These are phyloP conservation scores for Trichaptum fuscoviolaceum DNA, from an alignment of 768 basidiomycete genomes.

Conservation along the genomic window DNA sequence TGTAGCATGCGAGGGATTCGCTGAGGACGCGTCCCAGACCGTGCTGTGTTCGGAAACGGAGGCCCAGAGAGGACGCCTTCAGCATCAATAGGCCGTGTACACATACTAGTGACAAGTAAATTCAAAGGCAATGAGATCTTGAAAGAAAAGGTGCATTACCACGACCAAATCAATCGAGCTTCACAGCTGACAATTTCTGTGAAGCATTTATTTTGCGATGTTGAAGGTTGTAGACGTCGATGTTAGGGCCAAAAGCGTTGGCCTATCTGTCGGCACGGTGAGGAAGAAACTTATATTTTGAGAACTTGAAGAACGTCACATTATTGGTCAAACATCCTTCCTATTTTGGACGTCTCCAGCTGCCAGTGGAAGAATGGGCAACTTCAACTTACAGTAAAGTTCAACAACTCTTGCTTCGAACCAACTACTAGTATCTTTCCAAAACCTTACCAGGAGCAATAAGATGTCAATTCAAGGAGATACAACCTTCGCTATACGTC, in stretches of 20 bases:
- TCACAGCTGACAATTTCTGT: neutral
- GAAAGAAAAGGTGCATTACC: neutral
- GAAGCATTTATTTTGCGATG: neutral
- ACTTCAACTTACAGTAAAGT: too few species aligned
- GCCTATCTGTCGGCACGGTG: neutral
- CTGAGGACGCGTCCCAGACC: slow-evolving; percentile 25
- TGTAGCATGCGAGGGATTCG: slow-evolving; percentile 26
- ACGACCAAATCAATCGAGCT: neutral
- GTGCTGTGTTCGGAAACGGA: slow-evolving; percentile 37
- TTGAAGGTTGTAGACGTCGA: neutral
- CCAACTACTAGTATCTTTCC: too few species aligned
- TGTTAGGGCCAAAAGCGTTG: neutral
- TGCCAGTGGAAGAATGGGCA: too few species aligned
- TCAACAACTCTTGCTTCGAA: too few species aligned
- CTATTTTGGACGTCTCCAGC: neutral
- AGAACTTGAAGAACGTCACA: neutral
- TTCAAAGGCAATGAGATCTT: neutral
- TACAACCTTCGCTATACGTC: too few species aligned
- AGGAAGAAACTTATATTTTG: neutral
- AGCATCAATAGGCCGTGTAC: slow-evolving; percentile 73
- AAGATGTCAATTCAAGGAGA: too few species aligned
- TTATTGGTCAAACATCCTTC: neutral
- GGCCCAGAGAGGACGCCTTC: slow-evolving; percentile 76
- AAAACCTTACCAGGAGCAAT: too few species aligned
- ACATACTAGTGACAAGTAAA: slow-evolving; percentile 48